Percentiles rank a stretch among this genome's conserved stretches.
Evolutionary conservation across 140 eudicot genomes (phyloP).

Genomic region (Eryngium alpinum): DNA sequence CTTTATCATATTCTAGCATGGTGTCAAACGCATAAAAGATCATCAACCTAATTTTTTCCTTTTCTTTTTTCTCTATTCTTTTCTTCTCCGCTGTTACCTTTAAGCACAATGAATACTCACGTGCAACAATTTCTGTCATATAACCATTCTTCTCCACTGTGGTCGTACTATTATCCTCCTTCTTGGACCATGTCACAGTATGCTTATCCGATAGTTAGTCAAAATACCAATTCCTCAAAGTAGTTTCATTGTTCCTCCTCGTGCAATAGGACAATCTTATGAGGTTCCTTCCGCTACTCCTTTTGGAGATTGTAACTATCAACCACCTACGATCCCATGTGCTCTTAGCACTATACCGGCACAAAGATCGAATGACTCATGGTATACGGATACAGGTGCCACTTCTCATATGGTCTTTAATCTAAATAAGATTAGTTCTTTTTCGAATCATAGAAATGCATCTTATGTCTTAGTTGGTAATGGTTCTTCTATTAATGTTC

Average conservation of each 20-base stretch:
- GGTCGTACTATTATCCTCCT: neutral
- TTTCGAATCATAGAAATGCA: neutral
- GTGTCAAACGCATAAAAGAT: too few species aligned
- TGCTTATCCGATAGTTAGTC: neutral
- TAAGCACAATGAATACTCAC: neutral
- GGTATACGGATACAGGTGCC: too few species aligned
- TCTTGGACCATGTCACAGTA: neutral
- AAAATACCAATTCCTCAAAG: neutral
- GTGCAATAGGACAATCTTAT: neutral
- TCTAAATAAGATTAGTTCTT: neutral
- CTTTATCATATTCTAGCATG: too few species aligned
- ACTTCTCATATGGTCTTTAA: neutral
- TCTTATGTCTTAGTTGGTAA: constrained; percentile 17
- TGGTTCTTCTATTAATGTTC: constrained; percentile 7
- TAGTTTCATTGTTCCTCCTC: neutral
- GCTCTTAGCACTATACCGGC: neutral
- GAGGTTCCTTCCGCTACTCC: neutral
- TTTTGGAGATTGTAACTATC: neutral
- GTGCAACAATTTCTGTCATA: neutral
- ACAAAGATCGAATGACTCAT: neutral
- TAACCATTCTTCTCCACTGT: neutral
- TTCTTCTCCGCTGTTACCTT: neutral
- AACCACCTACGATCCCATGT: neutral
- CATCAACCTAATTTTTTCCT: too few species aligned
- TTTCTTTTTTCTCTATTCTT: neutral